phyloP scores from a whole-genome alignment of 257 asterid species.

The Solanum etuberosum region DNA sequence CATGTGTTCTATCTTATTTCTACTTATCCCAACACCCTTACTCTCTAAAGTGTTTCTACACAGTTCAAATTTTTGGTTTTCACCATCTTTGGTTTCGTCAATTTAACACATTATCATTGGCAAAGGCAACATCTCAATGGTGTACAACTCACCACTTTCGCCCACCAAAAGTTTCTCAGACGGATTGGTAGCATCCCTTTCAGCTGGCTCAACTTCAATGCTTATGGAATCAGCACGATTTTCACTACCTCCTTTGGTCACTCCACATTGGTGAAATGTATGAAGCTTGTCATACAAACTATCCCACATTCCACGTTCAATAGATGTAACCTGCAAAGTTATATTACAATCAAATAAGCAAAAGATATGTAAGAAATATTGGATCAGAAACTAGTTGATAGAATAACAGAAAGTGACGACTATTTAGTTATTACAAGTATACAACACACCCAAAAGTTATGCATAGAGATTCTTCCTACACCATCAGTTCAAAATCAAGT shows the following conservation, averaged over 20 bases:
- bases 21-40: not conserved
- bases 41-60: not conserved
- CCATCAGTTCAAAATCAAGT: not conserved
- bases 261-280: conserved; percentile 19
- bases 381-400: not conserved
- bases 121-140: not conserved
- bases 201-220: conserved; percentile 44
- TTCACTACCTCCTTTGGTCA: conserved; percentile 19
- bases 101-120: not conserved
- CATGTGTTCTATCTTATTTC: not conserved
- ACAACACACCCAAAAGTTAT: not conserved
- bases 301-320: conserved; percentile 64
- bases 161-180: not conserved
- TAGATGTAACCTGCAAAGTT: conserved; percentile 54
- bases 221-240: conserved; percentile 32
- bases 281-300: conserved; percentile 52
- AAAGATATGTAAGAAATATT: not conserved
- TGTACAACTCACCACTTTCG: conserved; percentile 36
- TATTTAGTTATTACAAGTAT: not conserved
- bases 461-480: not conserved
- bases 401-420: not conserved
- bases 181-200: conserved; percentile 23
- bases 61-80: not conserved
- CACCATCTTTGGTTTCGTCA: not conserved
- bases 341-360: conserved; percentile 1